Conservation (phyloP, 2,329 filamentous ascomycete genomes). For the Ascosphaera apis region DNA sequence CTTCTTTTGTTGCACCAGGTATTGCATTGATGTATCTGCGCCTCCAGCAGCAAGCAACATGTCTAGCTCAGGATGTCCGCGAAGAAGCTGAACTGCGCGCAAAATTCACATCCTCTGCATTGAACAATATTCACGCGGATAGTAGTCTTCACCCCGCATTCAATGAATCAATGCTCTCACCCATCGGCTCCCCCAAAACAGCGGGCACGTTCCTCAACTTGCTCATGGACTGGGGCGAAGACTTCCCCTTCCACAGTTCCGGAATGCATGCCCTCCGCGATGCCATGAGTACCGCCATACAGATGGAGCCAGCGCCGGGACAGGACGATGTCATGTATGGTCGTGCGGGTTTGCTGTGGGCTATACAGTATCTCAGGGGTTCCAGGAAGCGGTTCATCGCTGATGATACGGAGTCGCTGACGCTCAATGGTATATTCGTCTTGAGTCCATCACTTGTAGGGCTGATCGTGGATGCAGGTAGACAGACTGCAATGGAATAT, state of each 20-base stretch:
- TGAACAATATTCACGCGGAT: slow-evolving; percentile 8
- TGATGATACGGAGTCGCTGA: background rate
- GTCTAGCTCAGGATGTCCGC: slow-evolving; percentile 9
- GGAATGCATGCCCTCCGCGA: slow-evolving; percentile 10
- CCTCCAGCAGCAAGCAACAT: slow-evolving; percentile 14
- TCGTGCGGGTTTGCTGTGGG: slow-evolving; percentile 16
- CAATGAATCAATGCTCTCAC: slow-evolving; percentile 12
- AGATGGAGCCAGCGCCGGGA: slow-evolving; percentile 12
- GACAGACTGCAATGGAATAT: slow-evolving; percentile 12
- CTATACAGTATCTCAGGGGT: slow-evolving; percentile 4
- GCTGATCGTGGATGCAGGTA: slow-evolving; percentile 14
- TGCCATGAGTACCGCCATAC: slow-evolving; percentile 11
- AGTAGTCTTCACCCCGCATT: slow-evolving; percentile 1
- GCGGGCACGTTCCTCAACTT: slow-evolving; percentile 11
- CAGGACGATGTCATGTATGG: slow-evolving; percentile 19
- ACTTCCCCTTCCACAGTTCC: slow-evolving; percentile 2
- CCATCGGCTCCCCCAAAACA: slow-evolving; percentile 11
- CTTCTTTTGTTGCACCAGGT: too few relatives aligned
- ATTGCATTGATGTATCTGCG: slow-evolving; percentile 16
- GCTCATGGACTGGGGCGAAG: slow-evolving; percentile 8
- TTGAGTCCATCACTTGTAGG: slow-evolving; percentile 12
- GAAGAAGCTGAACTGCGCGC: slow-evolving; percentile 10
- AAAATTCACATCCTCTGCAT: slow-evolving; percentile 1
- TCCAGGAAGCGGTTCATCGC: background rate
- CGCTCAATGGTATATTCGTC: slow-evolving; percentile 4